phyloP scores from a whole-genome alignment of 805 yeast species.

The Teunomyces lycoperdinae region DNA sequence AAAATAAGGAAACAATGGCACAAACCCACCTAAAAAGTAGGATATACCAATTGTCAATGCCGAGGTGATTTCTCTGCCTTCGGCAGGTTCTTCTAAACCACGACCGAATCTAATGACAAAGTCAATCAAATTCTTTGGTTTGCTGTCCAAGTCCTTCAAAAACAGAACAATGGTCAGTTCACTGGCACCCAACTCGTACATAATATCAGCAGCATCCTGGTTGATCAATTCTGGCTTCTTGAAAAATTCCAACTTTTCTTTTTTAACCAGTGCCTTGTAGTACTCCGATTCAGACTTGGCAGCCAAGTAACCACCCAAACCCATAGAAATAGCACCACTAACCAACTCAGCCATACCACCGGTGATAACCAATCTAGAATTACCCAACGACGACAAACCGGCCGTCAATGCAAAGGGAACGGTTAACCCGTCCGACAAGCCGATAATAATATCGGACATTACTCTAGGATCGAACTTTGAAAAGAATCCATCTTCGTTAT shows the following conservation, averaged over 20 bases:
- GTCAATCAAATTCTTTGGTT: slow-evolving; percentile 77
- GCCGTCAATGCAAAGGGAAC: slow-evolving; percentile 99
- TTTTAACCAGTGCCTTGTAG: slow-evolving; percentile 66
- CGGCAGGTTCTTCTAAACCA: slow-evolving; percentile 95
- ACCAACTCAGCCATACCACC: slow-evolving; percentile 98
- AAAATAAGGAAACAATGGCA: slow-evolving; percentile 89
- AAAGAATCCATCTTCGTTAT: slow-evolving; percentile 36
- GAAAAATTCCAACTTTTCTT: slow-evolving; percentile 67
- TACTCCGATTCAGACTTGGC: slow-evolving; percentile 86
- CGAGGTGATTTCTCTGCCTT: slow-evolving; percentile 81
- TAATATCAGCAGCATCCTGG: slow-evolving; percentile 77
- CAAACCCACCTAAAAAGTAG: slow-evolving; percentile 88
- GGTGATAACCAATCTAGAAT: slow-evolving; percentile 84
- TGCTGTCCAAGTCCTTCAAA: slow-evolving; percentile 71
- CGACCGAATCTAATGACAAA: slow-evolving; percentile 84
- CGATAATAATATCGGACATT: slow-evolving; percentile 90
- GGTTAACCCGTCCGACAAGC: slow-evolving; percentile 91
- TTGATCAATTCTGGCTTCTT: slow-evolving; percentile 62
- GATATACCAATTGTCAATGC: slow-evolving; percentile 89
- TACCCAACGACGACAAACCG: slow-evolving; percentile 88
- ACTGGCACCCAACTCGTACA: slow-evolving; percentile 69
- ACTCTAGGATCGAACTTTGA: slow-evolving; percentile 81
- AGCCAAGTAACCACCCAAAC: slow-evolving; percentile 93
- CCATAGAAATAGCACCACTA: slow-evolving; percentile 97
- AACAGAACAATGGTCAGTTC: slow-evolving; percentile 73